Conservation (phyloP, 371 early-diverging fungal genomes). For the Rhizomucor pusillus region DNA sequence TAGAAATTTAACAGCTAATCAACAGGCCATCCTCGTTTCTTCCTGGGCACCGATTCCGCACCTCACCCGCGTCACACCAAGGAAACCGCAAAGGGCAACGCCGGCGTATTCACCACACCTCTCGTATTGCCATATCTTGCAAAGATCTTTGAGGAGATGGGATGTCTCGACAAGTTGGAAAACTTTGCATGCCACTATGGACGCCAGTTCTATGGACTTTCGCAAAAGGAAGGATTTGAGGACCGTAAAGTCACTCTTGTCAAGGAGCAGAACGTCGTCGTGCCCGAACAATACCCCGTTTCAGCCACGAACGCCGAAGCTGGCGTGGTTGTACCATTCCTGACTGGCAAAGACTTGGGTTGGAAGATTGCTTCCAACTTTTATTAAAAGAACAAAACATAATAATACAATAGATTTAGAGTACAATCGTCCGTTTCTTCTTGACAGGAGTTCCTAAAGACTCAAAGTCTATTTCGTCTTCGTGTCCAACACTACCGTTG, state of each 20-base stretch:
- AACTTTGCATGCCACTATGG: conserved; percentile 87
- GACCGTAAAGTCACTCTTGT: conserved; percentile 54
- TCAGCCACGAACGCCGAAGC: conserved; percentile 51
- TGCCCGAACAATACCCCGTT: conserved; percentile 57
- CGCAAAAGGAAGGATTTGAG: conserved; percentile 51
- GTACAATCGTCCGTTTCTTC: conserved; percentile 35
- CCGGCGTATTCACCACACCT: conserved; percentile 94
- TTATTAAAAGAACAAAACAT: conserved; percentile 16
- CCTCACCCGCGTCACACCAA: conserved; percentile 90
- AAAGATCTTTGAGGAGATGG: conserved; percentile 84
- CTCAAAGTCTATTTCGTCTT: conserved; percentile 35
- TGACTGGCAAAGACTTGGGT: conserved; percentile 70
- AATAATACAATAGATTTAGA: conserved; percentile 21
- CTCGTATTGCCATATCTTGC: conserved; percentile 84
- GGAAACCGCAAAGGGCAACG: conserved; percentile 78
- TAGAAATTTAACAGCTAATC: background rate
- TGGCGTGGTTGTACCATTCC: conserved; percentile 83
- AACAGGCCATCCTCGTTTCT: conserved; percentile 89
- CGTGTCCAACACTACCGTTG: conserved; percentile 28
- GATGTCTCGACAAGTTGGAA: conserved; percentile 73
- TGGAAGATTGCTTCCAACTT: conserved; percentile 65
- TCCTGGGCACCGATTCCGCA: conserved; percentile 96
- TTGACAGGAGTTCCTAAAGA: conserved; percentile 34
- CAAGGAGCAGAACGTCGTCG: conserved; percentile 42
- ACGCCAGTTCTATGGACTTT: conserved; percentile 76